A percentile compares a stretch with the other conserved stretches of the same genome.
Conservation (phyloP, 805 yeast genomes). For the Yarrowia sp. region DNA sequence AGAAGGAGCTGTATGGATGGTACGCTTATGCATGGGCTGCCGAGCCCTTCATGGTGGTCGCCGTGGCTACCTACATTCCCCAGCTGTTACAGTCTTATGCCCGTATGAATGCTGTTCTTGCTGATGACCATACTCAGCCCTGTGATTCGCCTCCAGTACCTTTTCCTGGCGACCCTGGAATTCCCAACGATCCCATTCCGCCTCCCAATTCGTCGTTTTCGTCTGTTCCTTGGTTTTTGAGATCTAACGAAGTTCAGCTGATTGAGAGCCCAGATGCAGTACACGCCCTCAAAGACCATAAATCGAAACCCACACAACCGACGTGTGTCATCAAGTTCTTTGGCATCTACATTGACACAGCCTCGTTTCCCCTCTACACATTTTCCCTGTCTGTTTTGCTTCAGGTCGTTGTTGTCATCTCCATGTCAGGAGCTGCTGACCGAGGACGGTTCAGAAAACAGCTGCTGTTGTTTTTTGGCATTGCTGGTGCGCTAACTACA, state of each 20-base stretch:
- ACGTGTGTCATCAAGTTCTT: constrained; percentile 52
- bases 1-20: constrained; percentile 58
- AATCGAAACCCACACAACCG: constrained; percentile 18
- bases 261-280: background rate
- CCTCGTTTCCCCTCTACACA: constrained; percentile 71
- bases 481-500: constrained; percentile 57
- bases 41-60: constrained; percentile 78
- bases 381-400: constrained; percentile 67
- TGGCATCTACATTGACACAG: constrained; percentile 59
- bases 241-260: background rate
- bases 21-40: constrained; percentile 69
- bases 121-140: constrained; percentile 55
- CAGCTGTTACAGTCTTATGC: constrained; percentile 69
- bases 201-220: constrained; percentile 23
- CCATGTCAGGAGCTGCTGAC: constrained; percentile 72
- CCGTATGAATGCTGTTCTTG: constrained; percentile 64
- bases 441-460: constrained; percentile 59
- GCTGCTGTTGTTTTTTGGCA: constrained; percentile 55
- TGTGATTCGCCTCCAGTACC: constrained; percentile 45
- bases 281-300: constrained; percentile 29
- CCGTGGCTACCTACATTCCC: constrained; percentile 76
- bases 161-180: constrained; percentile 38
- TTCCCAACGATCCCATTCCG: background rate
- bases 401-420: constrained; percentile 68
- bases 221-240: constrained; percentile 19